Evolutionary conservation across 371 early-diverging fungal species (phyloP).

Genomic region (Fennellomyces sp.): DNA sequence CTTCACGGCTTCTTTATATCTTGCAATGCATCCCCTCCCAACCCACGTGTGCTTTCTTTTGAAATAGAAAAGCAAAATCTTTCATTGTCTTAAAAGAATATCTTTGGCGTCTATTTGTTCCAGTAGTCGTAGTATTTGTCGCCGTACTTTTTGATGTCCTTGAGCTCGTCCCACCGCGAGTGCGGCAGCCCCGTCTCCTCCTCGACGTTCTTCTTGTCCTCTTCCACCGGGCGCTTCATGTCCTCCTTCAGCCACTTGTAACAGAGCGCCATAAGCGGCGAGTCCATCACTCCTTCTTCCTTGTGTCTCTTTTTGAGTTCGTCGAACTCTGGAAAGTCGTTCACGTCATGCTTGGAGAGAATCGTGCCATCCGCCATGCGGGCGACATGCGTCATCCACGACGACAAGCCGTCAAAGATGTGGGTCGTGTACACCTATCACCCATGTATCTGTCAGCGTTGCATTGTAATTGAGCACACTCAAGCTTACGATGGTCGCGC

Average conservation of each 20-base stretch:
- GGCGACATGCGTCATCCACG: conserved; percentile 78
- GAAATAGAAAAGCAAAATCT: too few relatives aligned
- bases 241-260: conserved; percentile 45
- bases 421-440: conserved; percentile 69
- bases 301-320: conserved; percentile 31
- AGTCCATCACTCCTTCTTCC: conserved; percentile 44
- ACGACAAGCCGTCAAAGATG: conserved; percentile 64
- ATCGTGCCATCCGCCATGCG: conserved; percentile 70
- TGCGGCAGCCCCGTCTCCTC: conserved; percentile 44
- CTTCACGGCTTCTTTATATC: neutral
- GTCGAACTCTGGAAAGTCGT: conserved; percentile 57
- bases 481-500: conserved; percentile 62
- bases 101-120: conserved; percentile 19
- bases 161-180: conserved; percentile 74
- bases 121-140: conserved; percentile 66
- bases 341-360: conserved; percentile 23
- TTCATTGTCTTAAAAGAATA: neutral
- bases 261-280: conserved; percentile 68
- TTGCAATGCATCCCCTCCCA: too few relatives aligned
- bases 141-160: conserved; percentile 69
- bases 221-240: conserved; percentile 29
- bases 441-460: too few relatives aligned
- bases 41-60: neutral
- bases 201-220: conserved; percentile 22
- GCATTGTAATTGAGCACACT: neutral